Base-by-base conservation (phyloP, 2,329 filamentous ascomycete genomes). In the Salinomyces thailandicus region DNA sequence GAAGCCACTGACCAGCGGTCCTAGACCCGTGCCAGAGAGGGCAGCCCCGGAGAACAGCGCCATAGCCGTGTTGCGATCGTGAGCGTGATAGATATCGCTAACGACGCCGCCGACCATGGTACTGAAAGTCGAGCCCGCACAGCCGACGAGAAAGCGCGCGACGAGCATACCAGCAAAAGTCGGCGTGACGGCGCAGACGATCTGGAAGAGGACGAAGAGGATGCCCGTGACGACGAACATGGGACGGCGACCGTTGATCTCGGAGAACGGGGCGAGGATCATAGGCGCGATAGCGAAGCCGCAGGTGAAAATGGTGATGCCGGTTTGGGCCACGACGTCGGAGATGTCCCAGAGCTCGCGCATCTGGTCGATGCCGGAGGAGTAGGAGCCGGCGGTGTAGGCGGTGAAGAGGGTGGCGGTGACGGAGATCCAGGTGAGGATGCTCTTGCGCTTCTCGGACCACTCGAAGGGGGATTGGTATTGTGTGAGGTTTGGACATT, bases 51-150 rank as follows among this genome's bases (percentile, higher is more conserved):
- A 81, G 58, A 93, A 95, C 0, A 93, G 56, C 0, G 85, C 80
- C 89, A 95, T 94, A 0, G 87, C 83, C 0, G 81, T 85, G 50
- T 95, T 94, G 20, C 89, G 71, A 30, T 83, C 78, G 41, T 82
- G 65, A 7, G 83, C 76, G 32, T 79, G 74, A 63, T 86, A 94
- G 40, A 94, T 73, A 53, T 95, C 87, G 34, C 81, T 81, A 27
- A 95, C 80, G 3, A 95, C 82, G 3, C 87, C 87, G n/a, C 87
- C 87, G 0, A 93, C 81, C 71, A 94, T 87, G 15, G 85, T 91
- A 30, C 81, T 85, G 54, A 93, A 93, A 0, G 73, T 77, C 33
- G 79, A 85, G 5, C 75, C 79, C 5, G 82, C 83, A n/a, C 77
- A 75, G 1, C 87, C 87, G 7, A 77, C 72, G 31, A 91, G 69